phyloP scores from a whole-genome alignment of 2,329 filamentous ascomycete genomes.

The Colletotrichum neosansevieriae region DNA sequence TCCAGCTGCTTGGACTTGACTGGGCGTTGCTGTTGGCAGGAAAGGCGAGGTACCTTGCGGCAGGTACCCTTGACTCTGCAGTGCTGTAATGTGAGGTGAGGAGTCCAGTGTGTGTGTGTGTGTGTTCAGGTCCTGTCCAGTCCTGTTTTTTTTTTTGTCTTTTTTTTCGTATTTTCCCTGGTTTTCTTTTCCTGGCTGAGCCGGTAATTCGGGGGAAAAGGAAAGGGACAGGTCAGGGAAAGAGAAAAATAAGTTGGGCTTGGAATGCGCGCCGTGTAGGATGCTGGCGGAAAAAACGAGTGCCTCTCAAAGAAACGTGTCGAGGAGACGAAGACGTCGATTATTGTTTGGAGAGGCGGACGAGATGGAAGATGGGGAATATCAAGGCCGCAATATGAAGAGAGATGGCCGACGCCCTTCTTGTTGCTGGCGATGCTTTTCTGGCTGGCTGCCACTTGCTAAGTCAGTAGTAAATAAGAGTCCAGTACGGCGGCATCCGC shows the following conservation, averaged over 20 bases:
- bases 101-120: not conserved
- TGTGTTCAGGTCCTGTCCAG: not conserved
- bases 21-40: slow-evolving; percentile 6
- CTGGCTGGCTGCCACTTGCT: slow-evolving; percentile 2
- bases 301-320: slow-evolving; percentile 1
- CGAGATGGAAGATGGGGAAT: not conserved
- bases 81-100: too few relatives aligned
- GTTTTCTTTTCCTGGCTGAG: not conserved
- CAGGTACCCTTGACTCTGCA: too few relatives aligned
- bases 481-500: not conserved
- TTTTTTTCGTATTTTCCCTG: too few relatives aligned
- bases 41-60: not conserved
- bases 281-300: slow-evolving; percentile 5
- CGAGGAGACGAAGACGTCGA: slow-evolving; percentile 15
- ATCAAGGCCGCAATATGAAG: slow-evolving; percentile 25
- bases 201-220: slow-evolving; percentile 9
- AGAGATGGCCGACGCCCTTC: slow-evolving; percentile 28
- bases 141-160: not conserved
- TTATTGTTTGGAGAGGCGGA: slow-evolving; percentile 24
- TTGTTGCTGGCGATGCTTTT: slow-evolving; percentile 36
- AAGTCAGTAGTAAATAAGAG: not conserved
- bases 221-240: not conserved
- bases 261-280: slow-evolving; percentile 1
- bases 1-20: not conserved
- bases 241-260: not conserved